Percentiles rank a stretch among this genome's conserved stretches.
phyloP scores from a whole-genome alignment of 306 rosid genomes.

The Lathyrus sativus region DNA sequence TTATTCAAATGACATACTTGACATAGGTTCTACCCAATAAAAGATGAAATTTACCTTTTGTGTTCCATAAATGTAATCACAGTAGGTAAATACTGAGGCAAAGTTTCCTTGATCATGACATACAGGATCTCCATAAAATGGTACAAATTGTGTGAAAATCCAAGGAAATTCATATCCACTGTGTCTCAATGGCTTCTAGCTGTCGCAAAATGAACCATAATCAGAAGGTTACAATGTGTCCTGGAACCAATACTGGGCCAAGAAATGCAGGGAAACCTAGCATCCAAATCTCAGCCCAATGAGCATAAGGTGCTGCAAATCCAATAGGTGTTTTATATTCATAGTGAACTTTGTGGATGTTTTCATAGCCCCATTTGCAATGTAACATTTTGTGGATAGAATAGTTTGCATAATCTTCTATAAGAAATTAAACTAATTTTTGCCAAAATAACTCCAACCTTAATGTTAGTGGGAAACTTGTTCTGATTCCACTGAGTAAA shows the following conservation, averaged over 20 bases:
- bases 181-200: conserved; percentile 83
- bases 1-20: no score
- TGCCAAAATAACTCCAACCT: conserved; percentile 72
- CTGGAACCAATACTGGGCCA: conserved; percentile 80
- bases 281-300: conserved; percentile 79
- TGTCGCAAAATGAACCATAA: conserved; percentile 78
- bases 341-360: conserved; percentile 78
- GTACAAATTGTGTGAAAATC: conserved; percentile 71
- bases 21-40: no score
- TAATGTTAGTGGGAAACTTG: conserved; percentile 76
- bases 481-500: conserved; percentile 67
- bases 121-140: conserved; percentile 78
- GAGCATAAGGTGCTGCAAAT: conserved; percentile 79
- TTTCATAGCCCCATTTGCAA: conserved; percentile 74
- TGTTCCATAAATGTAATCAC: conserved; percentile 82
- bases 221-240: conserved; percentile 84
- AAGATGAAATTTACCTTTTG: conserved; percentile 52
- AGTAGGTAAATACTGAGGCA: conserved; percentile 81
- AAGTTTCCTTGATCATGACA: conserved; percentile 82
- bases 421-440: conserved; percentile 59
- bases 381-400: conserved; percentile 84
- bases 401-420: conserved; percentile 75
- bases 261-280: conserved; percentile 80
- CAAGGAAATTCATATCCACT: conserved; percentile 86
- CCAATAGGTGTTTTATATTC: conserved; percentile 79